phyloP scores from a whole-genome alignment of 2,329 filamentous ascomycete genomes.

The Fusarium chuoi region DNA sequence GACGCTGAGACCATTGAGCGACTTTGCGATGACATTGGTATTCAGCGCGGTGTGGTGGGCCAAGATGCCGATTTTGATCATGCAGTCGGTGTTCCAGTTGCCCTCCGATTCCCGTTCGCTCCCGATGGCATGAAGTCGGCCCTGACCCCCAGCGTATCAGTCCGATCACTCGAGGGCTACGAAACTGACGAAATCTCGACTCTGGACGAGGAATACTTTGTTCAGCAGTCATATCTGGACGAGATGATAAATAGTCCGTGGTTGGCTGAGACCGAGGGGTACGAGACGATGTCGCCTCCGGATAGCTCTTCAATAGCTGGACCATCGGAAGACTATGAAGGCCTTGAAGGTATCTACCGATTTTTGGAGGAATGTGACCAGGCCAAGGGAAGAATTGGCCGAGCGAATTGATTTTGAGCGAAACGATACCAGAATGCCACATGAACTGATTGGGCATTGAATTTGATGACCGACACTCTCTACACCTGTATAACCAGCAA shows the following conservation, averaged over 20 bases:
- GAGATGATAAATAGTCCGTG: constrained; percentile 60
- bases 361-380: constrained; percentile 69
- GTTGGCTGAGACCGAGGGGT: constrained; percentile 60
- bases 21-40: constrained; percentile 87
- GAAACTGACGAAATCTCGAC: constrained; percentile 53
- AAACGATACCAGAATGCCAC: constrained; percentile 32
- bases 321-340: constrained; percentile 62
- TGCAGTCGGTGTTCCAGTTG: constrained; percentile 75
- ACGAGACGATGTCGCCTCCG: constrained; percentile 62
- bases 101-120: constrained; percentile 87
- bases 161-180: constrained; percentile 57
- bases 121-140: constrained; percentile 59
- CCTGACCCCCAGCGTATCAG: constrained; percentile 60
- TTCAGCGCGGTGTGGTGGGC: constrained; percentile 79
- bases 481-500: constrained; percentile 30
- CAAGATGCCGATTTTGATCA: constrained; percentile 81
- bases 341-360: constrained; percentile 66
- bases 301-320: constrained; percentile 58
- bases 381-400: constrained; percentile 48
- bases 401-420: constrained; percentile 36
- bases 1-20: constrained; percentile 83
- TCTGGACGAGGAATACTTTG: constrained; percentile 49
- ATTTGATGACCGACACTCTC: constrained; percentile 43
- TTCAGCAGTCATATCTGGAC: constrained; percentile 54
- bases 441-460: constrained; percentile 18